Percentiles rank a stretch among this genome's conserved stretches.
These are phyloP conservation scores for Colletotrichum eleusines DNA, from an alignment of 2,329 filamentous ascomycete genomes.

Conservation along the genomic window DNA sequence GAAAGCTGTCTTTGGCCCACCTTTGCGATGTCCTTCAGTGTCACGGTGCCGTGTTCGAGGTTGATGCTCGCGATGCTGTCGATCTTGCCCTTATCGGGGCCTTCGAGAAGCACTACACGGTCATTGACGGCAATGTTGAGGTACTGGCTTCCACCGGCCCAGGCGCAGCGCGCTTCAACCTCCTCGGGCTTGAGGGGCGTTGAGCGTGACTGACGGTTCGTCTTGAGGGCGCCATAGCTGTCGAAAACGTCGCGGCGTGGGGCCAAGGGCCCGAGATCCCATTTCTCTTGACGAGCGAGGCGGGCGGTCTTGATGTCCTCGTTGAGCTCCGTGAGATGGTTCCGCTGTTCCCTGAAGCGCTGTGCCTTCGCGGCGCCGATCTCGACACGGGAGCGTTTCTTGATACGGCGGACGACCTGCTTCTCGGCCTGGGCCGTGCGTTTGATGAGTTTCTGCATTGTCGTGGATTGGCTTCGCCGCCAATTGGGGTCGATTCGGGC, in stretches of 20 bases:
- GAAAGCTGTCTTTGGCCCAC: conserved; percentile 59
- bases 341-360: conserved; percentile 50
- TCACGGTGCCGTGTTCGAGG: conserved; percentile 66
- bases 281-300: conserved; percentile 77
- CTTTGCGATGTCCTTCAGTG: conserved; percentile 72
- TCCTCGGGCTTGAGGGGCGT: conserved; percentile 52
- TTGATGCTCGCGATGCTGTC: conserved; percentile 74
- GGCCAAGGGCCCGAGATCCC: conserved; percentile 81
- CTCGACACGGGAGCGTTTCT: conserved; percentile 54
- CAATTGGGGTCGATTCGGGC: conserved; percentile 17
- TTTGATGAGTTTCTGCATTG: conserved; percentile 79
- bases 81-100: conserved; percentile 86
- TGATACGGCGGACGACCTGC: conserved; percentile 65
- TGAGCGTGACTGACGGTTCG: conserved; percentile 53
- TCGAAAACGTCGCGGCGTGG: conserved; percentile 80
- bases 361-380: conserved; percentile 48
- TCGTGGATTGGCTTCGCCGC: conserved; percentile 37
- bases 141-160: conserved; percentile 67
- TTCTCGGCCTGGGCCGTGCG: conserved; percentile 75
- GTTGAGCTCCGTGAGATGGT: conserved; percentile 52
- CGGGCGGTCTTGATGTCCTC: conserved; percentile 50
- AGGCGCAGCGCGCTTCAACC: conserved; percentile 60
- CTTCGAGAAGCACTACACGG: conserved; percentile 84
- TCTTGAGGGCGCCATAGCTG: conserved; percentile 64
- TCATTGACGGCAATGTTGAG: conserved; percentile 77